Evolutionary conservation across 495 filamentous ascomycete genomes (phyloP), one percentile per base, ranked within the genome.

Genomic region (Penicillium steckii): DNA sequence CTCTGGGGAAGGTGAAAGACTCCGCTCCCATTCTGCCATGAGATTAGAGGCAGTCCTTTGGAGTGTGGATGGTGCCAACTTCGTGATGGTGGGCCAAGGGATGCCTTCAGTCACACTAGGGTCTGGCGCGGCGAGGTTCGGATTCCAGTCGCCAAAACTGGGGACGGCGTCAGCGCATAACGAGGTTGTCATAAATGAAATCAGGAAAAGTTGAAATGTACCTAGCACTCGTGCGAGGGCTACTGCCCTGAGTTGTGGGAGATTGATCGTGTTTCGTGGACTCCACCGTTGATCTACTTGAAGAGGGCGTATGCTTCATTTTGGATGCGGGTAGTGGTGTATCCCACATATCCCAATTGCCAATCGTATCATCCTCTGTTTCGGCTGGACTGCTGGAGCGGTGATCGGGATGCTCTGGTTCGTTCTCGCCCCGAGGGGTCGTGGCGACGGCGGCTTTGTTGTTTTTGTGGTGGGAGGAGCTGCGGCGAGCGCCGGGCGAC

Each of bases 11-110:
- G 71, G 61, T 3, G 71, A 70, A 6, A 77, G 65, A 43, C 72
- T 74, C 18, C 71, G 68, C 52, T 94, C 89, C 88, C 87, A 91
- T 58, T 92, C 88, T 44, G 79, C 84, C 82, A 92, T 90, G 49
- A 90, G 71, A 46, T 83, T 83, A 19, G 80, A 81, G 3, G 87
- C 86, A n/a, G 85, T 85, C 8, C 75, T 78, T 55, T 81, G 85
- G 51, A 91, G 74, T 52, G 86, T 87, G 42, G 77, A 79, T 0
- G 88, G 85, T 8, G 82, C 79, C 33, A 89, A 66, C 42, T 83
- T 82, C 47, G 79, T 81, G 23, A 90, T 74, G 10, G 78, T 76
- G 21, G 83, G 83, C 76, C 86, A 89, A 21, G 83, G 83, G 38
- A 91, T 80, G 25, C 87, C 84, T 57, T 89, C 71, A 32, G 61